Percentiles rank a stretch among this genome's conserved stretches.
These are phyloP conservation scores for Lachnellula occidentalis DNA, from an alignment of 2,329 filamentous ascomycete species.

Conservation along the genomic window DNA sequence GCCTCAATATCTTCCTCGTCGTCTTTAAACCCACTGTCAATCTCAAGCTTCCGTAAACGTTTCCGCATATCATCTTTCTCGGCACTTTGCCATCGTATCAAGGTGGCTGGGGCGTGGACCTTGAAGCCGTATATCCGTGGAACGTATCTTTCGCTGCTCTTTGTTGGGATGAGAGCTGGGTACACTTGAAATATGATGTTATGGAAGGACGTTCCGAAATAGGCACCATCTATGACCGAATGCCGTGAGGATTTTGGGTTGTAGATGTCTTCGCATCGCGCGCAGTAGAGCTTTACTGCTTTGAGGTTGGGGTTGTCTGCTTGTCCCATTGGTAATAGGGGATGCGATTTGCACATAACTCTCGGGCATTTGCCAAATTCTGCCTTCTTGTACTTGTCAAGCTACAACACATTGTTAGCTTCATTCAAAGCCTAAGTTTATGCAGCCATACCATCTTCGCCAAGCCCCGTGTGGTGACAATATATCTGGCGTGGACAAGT, in stretches of 20 bases:
- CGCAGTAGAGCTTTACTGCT: conserved; percentile 94
- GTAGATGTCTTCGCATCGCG: conserved; percentile 96
- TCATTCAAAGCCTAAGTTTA: background rate
- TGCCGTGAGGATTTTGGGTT: conserved; percentile 97
- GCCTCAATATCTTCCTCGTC: conserved; percentile 54
- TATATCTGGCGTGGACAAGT: conserved; percentile 91
- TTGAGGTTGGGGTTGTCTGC: conserved; percentile 83
- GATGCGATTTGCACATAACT: conserved; percentile 90
- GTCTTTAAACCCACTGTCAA: conserved; percentile 77
- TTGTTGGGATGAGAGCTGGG: conserved; percentile 79
- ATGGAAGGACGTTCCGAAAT: conserved; percentile 97
- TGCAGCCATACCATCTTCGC: conserved; percentile 77
- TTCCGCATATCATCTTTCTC: conserved; percentile 78
- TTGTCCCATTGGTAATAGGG: conserved; percentile 89
- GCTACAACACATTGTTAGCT: conserved; percentile 46
- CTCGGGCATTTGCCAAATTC: conserved; percentile 98
- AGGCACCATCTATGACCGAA: conserved; percentile 91
- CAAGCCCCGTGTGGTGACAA: conserved; percentile 89
- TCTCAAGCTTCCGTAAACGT: conserved; percentile 62
- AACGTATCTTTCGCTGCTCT: conserved; percentile 79
- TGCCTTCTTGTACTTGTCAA: conserved; percentile 97
- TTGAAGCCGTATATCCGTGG: conserved; percentile 93
- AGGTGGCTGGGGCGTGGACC: conserved; percentile 81
- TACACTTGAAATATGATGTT: conserved; percentile 99
- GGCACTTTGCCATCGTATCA: conserved; percentile 85